These are phyloP conservation scores for Chlamydomonas sp. DNA, from an alignment of 139 green algal genomes.

Conservation along the genomic window DNA sequence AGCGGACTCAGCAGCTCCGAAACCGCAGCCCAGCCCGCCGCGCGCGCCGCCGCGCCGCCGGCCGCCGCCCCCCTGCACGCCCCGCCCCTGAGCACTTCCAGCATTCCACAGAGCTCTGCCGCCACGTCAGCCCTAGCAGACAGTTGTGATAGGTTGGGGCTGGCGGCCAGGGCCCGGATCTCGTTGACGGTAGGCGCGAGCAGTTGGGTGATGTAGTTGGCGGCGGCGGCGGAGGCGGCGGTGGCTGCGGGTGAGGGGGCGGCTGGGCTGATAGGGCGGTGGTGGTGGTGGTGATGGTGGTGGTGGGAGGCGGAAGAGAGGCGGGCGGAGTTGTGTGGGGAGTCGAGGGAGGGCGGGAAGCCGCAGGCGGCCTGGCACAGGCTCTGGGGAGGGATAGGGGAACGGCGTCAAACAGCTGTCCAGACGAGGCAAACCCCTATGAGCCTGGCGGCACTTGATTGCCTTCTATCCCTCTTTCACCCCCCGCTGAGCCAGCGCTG, in stretches of 20 bases:
- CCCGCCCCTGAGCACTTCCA: constrained; percentile 77
- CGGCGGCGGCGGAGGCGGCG: background rate
- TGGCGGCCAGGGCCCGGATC: constrained; percentile 39
- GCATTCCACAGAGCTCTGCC: constrained; percentile 52
- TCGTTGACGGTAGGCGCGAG: constrained; percentile 37
- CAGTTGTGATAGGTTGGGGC: constrained; percentile 7
- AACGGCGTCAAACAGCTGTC: no score
- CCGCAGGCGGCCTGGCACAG: constrained; percentile 11
- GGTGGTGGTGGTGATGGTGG: background rate
- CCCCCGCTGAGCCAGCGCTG: no score
- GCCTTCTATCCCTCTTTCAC: no score
- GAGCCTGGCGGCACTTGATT: no score
- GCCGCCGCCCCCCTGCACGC: constrained; percentile 8
- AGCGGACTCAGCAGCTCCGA: constrained; percentile 48
- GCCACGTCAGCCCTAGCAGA: constrained; percentile 1
- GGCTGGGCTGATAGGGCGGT: no score
- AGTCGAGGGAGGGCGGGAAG: background rate
- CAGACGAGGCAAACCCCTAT: no score
- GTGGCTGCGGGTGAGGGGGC: background rate
- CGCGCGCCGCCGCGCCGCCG: background rate
- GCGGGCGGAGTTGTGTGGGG: background rate
- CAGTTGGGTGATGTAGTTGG: constrained; percentile 37
- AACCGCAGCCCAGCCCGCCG: constrained; percentile 33
- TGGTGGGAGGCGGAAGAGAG: constrained; percentile 14
- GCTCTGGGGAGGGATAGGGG: background rate